Conservation (phyloP, 495 filamentous ascomycete genomes). For the Aspergillus sparsus region DNA sequence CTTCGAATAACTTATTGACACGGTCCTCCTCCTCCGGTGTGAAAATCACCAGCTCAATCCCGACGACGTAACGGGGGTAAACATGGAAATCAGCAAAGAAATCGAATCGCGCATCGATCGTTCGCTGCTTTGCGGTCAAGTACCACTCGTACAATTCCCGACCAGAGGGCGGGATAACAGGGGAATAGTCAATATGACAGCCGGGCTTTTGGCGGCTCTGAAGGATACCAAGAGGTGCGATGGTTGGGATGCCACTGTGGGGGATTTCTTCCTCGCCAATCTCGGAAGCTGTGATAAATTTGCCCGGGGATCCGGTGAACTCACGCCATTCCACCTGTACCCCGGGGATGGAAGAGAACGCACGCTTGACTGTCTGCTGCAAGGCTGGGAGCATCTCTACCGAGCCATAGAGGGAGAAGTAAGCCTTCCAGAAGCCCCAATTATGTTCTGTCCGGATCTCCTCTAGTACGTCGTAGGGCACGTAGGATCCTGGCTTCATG, state of each 20-base stretch:
- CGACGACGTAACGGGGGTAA: slow-evolving; percentile 12
- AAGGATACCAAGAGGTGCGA: slow-evolving; percentile 7
- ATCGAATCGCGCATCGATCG: slow-evolving; percentile 6
- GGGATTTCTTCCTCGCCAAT: slow-evolving; percentile 17
- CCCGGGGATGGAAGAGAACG: neutral
- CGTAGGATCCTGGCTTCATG: neutral
- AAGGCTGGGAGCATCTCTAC: slow-evolving; percentile 8
- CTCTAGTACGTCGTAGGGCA: neutral
- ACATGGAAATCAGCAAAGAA: slow-evolving; percentile 20
- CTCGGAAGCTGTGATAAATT: neutral
- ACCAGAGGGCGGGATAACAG: neutral
- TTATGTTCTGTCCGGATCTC: neutral
- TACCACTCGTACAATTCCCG: neutral
- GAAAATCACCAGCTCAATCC: slow-evolving; percentile 15
- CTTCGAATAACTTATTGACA: neutral
- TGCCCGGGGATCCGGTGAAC: slow-evolving; percentile 4
- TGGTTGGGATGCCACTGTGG: slow-evolving; percentile 17
- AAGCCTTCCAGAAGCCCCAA: neutral
- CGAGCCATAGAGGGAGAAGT: slow-evolving; percentile 11
- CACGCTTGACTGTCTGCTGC: neutral
- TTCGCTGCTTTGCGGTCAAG: neutral
- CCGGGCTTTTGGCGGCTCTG: neutral
- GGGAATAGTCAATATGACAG: neutral
- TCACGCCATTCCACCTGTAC: no score
- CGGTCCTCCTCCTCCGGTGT: neutral